Evolutionary conservation across 2,329 filamentous ascomycete species (phyloP).

Genomic region (Aspergillus versicolor): DNA sequence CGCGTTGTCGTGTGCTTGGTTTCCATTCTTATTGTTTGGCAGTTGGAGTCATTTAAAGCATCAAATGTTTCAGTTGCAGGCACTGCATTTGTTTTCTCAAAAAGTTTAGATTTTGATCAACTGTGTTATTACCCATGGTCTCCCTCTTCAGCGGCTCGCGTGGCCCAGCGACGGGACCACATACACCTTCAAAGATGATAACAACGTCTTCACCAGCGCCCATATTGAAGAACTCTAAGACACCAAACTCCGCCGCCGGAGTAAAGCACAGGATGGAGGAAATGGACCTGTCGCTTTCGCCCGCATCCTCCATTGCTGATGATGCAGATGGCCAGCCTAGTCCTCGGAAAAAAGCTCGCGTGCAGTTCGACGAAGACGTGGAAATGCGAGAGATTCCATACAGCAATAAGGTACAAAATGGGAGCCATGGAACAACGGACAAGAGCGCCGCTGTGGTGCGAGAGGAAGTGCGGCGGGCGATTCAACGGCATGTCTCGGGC

Average conservation of each 20-base stretch:
- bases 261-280: constrained; percentile 41
- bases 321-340: constrained; percentile 28
- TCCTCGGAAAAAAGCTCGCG: constrained; percentile 42
- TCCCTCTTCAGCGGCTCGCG: constrained; percentile 31
- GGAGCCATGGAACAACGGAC: constrained; percentile 37
- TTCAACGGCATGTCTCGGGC: constrained; percentile 52
- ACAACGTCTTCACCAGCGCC: constrained; percentile 32
- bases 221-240: constrained; percentile 39
- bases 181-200: constrained; percentile 32
- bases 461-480: constrained; percentile 60
- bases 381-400: constrained; percentile 26
- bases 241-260: constrained; percentile 21
- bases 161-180: constrained; percentile 26
- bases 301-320: constrained; percentile 30
- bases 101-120: constrained; percentile 10
- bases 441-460: constrained; percentile 59
- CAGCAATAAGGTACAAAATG: constrained; percentile 24
- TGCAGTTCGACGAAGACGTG: constrained; percentile 44
- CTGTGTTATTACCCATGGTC: constrained; percentile 29
- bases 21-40: constrained; percentile 1
- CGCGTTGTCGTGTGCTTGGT: constrained; percentile 21
- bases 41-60: constrained; percentile 10
- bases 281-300: constrained; percentile 33
- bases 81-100: constrained; percentile 7
- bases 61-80: constrained; percentile 23